A percentile compares a stretch with the other conserved stretches of the same genome.
Conservation (phyloP, 805 yeast species). For the Kregervanrija fluxuum region DNA sequence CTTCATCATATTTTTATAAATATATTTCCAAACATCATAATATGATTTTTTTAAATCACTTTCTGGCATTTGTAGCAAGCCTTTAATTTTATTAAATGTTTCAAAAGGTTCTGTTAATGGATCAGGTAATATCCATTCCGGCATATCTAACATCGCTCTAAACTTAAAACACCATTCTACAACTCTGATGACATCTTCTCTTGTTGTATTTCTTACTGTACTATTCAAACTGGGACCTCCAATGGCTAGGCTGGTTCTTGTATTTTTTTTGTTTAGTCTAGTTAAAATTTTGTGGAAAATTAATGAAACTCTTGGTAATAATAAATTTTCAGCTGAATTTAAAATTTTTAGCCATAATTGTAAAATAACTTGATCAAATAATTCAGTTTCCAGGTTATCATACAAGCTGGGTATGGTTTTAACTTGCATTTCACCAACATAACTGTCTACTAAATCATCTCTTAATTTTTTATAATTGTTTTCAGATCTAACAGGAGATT, state of each 20-base stretch:
- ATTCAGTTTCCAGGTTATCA: constrained; percentile 24
- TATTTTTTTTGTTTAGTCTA: constrained; percentile 10
- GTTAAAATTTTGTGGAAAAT: constrained; percentile 5
- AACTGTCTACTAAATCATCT: constrained; percentile 19
- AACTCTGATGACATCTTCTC: constrained; percentile 21
- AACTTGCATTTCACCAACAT: constrained; percentile 18
- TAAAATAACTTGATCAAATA: constrained; percentile 22
- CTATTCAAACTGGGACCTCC: not conserved
- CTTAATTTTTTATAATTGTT: constrained; percentile 14
- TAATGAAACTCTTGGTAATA: constrained; percentile 53
- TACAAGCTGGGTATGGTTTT: constrained; percentile 20
- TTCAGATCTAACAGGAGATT: constrained; percentile 14
- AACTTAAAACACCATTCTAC: constrained; percentile 27
- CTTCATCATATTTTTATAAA: constrained; percentile 14
- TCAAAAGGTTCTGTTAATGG: constrained; percentile 17
- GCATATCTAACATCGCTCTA: constrained; percentile 21
- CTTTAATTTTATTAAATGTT: constrained; percentile 12
- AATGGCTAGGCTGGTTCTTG: not conserved
- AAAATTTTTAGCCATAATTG: constrained; percentile 78
- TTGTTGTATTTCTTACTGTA: constrained; percentile 11
- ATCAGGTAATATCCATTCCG: constrained; percentile 19
- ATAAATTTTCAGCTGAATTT: constrained; percentile 56
- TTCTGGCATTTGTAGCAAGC: constrained; percentile 10
- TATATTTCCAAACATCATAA: constrained; percentile 17
- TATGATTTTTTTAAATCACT: constrained; percentile 15